These are phyloP conservation scores for Pseudonitzschia multistriata DNA, from an alignment of 108 stramenopile species.

Conservation along the genomic window DNA sequence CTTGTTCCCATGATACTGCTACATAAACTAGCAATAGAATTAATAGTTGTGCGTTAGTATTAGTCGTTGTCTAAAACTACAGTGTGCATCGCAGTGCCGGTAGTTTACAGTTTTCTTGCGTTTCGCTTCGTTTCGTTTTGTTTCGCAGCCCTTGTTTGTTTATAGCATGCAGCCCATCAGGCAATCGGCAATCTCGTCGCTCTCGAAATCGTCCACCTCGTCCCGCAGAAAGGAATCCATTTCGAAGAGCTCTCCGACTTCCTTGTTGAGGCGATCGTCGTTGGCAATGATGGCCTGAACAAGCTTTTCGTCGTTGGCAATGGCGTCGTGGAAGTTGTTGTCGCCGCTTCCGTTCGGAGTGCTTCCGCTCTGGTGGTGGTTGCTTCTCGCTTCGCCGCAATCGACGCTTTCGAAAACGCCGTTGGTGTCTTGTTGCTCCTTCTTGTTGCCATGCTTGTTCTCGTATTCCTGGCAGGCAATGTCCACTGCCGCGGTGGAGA, in stretches of 20 bases:
- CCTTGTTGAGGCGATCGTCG: constrained; percentile 12
- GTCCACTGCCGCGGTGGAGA: not conserved
- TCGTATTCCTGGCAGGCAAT: not conserved
- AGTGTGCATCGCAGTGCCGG: too few species aligned
- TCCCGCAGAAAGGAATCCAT: constrained; percentile 3
- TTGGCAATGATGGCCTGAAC: constrained; percentile 12
- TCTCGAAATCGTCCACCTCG: not conserved
- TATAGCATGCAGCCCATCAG: constrained; percentile 4
- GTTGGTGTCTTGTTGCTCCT: not conserved
- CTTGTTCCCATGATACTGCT: too few species aligned
- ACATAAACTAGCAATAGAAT: too few species aligned
- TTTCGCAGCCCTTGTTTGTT: too few species aligned
- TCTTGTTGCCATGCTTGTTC: not conserved
- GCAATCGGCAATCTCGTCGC: constrained; percentile 7
- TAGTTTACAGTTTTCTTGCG: too few species aligned
- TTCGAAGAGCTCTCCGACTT: constrained; percentile 11
- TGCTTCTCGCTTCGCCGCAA: too few species aligned
- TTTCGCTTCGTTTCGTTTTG: too few species aligned
- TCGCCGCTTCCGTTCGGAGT: not conserved
- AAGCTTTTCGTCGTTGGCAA: constrained; percentile 7
- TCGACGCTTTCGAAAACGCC: not conserved
- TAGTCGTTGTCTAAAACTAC: too few species aligned
- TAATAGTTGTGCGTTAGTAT: too few species aligned
- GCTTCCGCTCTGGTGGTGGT: too few species aligned
- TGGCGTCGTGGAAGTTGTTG: not conserved